These are phyloP conservation scores for Parsonsia alboflavescens DNA, from an alignment of 257 asterid genomes.

Conservation along the genomic window DNA sequence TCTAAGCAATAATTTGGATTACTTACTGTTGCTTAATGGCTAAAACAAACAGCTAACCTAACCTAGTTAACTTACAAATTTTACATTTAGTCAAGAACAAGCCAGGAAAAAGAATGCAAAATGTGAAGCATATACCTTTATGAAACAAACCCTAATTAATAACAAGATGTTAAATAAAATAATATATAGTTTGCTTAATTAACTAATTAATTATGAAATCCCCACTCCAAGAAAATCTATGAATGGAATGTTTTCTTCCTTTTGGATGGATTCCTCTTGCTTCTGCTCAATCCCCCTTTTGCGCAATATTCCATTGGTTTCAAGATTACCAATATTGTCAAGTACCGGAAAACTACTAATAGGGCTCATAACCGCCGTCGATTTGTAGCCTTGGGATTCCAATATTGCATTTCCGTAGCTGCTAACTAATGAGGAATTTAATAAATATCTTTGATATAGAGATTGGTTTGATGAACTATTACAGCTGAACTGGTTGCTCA, in stretches of 20 bases:
- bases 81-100: slow-evolving; percentile 1
- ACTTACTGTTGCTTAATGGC: slow-evolving; percentile 5
- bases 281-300: neutral
- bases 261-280: slow-evolving; percentile 33
- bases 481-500: slow-evolving; percentile 12
- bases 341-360: slow-evolving; percentile 20
- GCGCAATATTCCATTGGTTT: neutral
- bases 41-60: neutral
- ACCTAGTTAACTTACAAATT: neutral
- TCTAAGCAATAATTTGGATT: slow-evolving; percentile 5
- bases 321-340: slow-evolving; percentile 13
- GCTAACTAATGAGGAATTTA: slow-evolving; percentile 34
- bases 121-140: neutral
- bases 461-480: slow-evolving; percentile 3
- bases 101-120: slow-evolving; percentile 5
- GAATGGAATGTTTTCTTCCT: slow-evolving; percentile 60
- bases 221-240: slow-evolving; percentile 98
- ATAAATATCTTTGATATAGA: slow-evolving; percentile 12
- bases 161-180: slow-evolving; percentile 7
- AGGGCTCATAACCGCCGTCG: slow-evolving; percentile 22
- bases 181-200: slow-evolving; percentile 36
- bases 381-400: slow-evolving; percentile 12
- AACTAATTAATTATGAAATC: slow-evolving; percentile 36
- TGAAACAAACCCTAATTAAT: slow-evolving; percentile 1
- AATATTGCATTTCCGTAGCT: slow-evolving; percentile 18